Percentiles rank a stretch among this genome's conserved stretches.
These are phyloP conservation scores for Leccinellum albellum DNA, from an alignment of 768 basidiomycete genomes.

Conservation along the genomic window DNA sequence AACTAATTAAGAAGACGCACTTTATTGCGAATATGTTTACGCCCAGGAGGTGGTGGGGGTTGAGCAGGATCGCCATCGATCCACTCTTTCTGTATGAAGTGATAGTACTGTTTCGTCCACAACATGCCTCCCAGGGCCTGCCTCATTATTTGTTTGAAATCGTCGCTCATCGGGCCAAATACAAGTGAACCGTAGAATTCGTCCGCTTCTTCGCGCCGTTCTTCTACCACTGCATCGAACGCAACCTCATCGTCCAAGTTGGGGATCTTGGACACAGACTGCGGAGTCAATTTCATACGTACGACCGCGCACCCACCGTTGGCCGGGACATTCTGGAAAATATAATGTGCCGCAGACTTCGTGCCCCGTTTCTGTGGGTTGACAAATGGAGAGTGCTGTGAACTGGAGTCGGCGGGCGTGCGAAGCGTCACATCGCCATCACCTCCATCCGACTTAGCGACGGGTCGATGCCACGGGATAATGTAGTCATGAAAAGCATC, in stretches of 20 bases:
- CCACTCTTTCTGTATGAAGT: constrained; percentile 97
- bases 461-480: constrained; percentile 75
- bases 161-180: constrained; percentile 83
- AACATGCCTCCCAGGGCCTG: constrained; percentile 97
- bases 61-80: constrained; percentile 93
- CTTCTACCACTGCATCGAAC: constrained; percentile 89
- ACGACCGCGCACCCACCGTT: constrained; percentile 94
- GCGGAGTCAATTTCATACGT: constrained; percentile 85
- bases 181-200: constrained; percentile 88
- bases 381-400: constrained; percentile 46
- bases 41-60: constrained; percentile 86
- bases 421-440: background rate
- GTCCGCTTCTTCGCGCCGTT: constrained; percentile 88
- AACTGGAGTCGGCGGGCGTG: background rate
- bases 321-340: constrained; percentile 81
- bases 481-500: constrained; percentile 99
- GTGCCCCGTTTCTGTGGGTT: constrained; percentile 88
- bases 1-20: too few species aligned
- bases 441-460: constrained; percentile 34
- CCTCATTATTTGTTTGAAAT: constrained; percentile 92
- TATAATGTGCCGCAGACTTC: constrained; percentile 90
- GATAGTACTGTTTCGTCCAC: constrained; percentile 98
- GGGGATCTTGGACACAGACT: constrained; percentile 68
- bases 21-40: constrained; percentile 80
- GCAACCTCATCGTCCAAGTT: constrained; percentile 80